Evolutionary conservation across 148 eudicot genomes (phyloP), one percentile per base, ranked within the genome.

Genomic region (Diospyros kaki): DNA sequence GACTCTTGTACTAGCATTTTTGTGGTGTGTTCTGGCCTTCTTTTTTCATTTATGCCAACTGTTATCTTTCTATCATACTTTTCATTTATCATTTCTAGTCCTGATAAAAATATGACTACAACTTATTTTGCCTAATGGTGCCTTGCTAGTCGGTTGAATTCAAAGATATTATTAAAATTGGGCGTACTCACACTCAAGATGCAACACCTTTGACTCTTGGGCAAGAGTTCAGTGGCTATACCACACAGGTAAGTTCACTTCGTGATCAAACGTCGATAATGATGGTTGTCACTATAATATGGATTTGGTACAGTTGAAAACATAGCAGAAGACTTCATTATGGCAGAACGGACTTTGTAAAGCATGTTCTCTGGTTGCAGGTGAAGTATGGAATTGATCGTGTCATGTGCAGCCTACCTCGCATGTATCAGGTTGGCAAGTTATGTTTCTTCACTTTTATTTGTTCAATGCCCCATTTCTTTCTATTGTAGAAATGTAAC

Each of bases 131-230:
- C 44, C 81, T 43, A 4, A 72, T 58, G 66, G 73, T 50, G 77
- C 55, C 64, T 77, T 53, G 18, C 68, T 50, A 93, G 98, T 83
- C 93, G 42, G 66, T 76, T 70, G 99, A 95, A 73, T 95, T 95
- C 78, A 86, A 89, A 63, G 97, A 92, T 81, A 95, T 95, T 39
- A 87, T 92, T 59, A 95, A 95, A 84, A 95, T 95, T 83, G 99
- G 99, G 10, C 97, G 97, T 58, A 92, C 97, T n/a, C 99, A 90
- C 78, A 92, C 97, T 68, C 99, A 95, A 84, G 99, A 95, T 81
- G 99, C 99, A 59, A 95, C 99, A 66, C 99, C 99, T 69, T 95
- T 94, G 90, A 94, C 98, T 45, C 96, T 94, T 84, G 98, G 98
- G 78, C 97, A 94, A 85, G 98, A 90, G 81, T 95, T 95, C 73